Evolutionary conservation across 1,139 yeast genomes (phyloP).

Genomic region (Diutina mesorugosa): DNA sequence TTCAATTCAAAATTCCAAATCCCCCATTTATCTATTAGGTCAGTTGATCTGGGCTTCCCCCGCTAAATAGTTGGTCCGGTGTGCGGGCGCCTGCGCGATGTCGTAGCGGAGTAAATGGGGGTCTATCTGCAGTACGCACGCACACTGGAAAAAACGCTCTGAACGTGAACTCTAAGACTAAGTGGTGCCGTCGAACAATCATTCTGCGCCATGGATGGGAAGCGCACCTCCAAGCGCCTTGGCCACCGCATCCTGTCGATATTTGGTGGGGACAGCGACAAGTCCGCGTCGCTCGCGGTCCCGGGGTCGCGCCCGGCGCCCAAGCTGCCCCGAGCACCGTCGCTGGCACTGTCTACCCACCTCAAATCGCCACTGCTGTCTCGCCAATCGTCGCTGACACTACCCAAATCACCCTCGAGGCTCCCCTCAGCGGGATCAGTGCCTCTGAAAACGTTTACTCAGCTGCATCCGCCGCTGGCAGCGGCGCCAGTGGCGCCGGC

Average conservation of each 20-base stretch:
- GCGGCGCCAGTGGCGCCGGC: background rate
- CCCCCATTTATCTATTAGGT: no score
- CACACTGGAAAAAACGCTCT: background rate
- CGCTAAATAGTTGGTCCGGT: background rate
- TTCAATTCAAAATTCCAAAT: no score
- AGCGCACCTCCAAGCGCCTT: slow-evolving; percentile 1
- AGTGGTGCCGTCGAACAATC: background rate
- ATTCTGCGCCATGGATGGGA: background rate
- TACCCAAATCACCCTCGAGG: background rate
- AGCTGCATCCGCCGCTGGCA: background rate
- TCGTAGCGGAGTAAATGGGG: background rate
- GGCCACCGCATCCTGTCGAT: slow-evolving; percentile 1
- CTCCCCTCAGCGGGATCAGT: background rate
- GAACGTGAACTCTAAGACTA: background rate
- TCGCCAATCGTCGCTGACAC: no score
- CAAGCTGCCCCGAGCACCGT: background rate
- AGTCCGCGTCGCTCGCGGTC: background rate
- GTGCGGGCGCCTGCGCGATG: background rate
- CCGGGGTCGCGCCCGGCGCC: background rate
- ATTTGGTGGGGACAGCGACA: background rate
- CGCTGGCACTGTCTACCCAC: background rate
- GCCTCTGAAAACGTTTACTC: background rate
- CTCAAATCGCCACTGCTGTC: background rate
- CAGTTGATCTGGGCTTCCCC: no score
- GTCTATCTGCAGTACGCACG: background rate